Conservation (phyloP, 2,329 filamentous ascomycete genomes). For the Dothistroma pini region DNA sequence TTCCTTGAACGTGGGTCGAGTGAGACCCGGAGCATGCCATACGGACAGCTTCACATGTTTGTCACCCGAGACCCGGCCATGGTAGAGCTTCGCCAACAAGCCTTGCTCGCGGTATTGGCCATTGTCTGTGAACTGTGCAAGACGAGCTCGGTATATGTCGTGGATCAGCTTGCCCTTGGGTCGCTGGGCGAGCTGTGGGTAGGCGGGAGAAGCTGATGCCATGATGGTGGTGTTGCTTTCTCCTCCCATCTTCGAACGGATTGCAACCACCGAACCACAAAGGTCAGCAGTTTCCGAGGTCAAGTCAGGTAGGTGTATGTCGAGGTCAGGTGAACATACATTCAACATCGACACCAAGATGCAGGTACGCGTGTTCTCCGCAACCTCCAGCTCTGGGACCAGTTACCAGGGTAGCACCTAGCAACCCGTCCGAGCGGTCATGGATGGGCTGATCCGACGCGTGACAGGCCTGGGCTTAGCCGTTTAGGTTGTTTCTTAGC, state of each 20-base stretch:
- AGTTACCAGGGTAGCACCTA: no score
- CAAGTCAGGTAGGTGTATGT: background rate
- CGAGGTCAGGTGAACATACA: background rate
- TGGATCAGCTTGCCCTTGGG: slow-evolving; percentile 75
- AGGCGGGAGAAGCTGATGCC: slow-evolving; percentile 34
- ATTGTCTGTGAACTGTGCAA: slow-evolving; percentile 72
- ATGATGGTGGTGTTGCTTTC: slow-evolving; percentile 29
- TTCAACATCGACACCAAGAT: background rate
- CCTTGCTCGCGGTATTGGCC: slow-evolving; percentile 56
- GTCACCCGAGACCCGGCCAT: slow-evolving; percentile 63
- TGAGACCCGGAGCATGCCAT: slow-evolving; percentile 63
- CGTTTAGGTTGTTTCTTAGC: background rate
- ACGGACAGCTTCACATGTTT: slow-evolving; percentile 76
- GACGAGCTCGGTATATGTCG: slow-evolving; percentile 78
- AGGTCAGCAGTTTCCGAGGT: background rate
- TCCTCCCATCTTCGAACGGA: slow-evolving; percentile 38
- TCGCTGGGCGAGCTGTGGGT: slow-evolving; percentile 49
- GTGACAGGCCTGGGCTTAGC: no score
- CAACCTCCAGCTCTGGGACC: background rate
- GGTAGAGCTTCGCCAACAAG: slow-evolving; percentile 64
- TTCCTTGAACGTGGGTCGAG: slow-evolving; percentile 81
- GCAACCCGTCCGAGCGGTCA: no score
- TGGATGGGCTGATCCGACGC: no score
- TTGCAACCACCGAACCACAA: background rate
- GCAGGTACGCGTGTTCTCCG: background rate